A percentile compares a stretch with the other conserved stretches of the same genome.
Evolutionary conservation across 169 alveolate species (phyloP).

Genomic region (Plasmodium cynomolgi): DNA sequence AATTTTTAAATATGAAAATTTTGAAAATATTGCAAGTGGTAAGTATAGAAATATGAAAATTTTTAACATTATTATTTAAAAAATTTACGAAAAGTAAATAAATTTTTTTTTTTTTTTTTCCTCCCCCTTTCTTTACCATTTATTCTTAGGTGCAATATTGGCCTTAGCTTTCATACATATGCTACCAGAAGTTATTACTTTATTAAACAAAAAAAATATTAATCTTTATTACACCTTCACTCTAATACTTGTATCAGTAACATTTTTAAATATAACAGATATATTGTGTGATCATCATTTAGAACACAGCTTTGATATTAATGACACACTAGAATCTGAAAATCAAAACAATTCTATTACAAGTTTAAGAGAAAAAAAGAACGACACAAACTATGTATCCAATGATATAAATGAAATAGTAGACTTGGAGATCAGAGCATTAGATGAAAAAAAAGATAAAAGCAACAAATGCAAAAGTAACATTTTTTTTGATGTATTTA

Average conservation of each 20-base stretch:
- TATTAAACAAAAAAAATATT: slow-evolving; percentile 55
- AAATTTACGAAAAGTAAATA: background rate
- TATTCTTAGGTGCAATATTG: slow-evolving; percentile 59
- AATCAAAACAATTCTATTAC: slow-evolving; percentile 17
- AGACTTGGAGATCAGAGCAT: slow-evolving; percentile 17
- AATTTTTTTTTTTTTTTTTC: background rate
- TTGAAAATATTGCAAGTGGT: slow-evolving; percentile 75
- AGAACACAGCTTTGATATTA: slow-evolving; percentile 53
- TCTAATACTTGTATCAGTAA: slow-evolving; percentile 64
- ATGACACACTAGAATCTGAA: slow-evolving; percentile 18
- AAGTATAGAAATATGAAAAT: slow-evolving; percentile 27
- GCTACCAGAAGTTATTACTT: slow-evolving; percentile 64
- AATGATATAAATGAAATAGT: slow-evolving; percentile 2
- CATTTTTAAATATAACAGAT: slow-evolving; percentile 73
- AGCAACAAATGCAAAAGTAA: slow-evolving; percentile 7
- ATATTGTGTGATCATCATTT: slow-evolving; percentile 36
- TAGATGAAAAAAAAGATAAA: slow-evolving; percentile 14
- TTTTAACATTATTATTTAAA: slow-evolving; percentile 14
- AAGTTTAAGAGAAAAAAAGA: slow-evolving; percentile 6
- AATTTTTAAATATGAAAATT: slow-evolving; percentile 48
- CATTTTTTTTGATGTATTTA: slow-evolving; percentile 33
- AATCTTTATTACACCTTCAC: slow-evolving; percentile 28
- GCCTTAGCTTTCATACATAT: slow-evolving; percentile 71
- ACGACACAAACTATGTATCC: slow-evolving; percentile 19
- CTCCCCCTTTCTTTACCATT: slow-evolving; percentile 11